phyloP scores from a whole-genome alignment of 495 filamentous ascomycete genomes.

The Podospora conica region DNA sequence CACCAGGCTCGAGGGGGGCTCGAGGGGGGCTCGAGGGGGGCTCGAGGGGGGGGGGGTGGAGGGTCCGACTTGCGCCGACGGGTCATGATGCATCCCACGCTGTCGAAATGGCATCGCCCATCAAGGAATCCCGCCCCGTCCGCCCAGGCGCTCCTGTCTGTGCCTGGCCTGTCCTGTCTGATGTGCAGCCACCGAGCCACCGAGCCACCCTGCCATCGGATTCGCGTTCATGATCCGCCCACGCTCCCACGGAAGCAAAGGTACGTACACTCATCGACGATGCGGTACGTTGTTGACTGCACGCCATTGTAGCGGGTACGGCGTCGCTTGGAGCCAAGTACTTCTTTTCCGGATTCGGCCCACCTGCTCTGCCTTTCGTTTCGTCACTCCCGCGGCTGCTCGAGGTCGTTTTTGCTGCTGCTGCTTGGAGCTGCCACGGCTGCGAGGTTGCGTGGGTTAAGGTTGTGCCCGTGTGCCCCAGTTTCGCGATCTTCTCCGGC shows the following conservation, averaged over 20 bases:
- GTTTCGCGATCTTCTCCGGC: slow-evolving; percentile 13
- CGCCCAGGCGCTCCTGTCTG: not conserved
- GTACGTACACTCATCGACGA: slow-evolving; percentile 1
- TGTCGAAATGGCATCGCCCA: not conserved
- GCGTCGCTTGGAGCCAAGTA: slow-evolving; percentile 10
- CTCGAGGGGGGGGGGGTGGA: not conserved
- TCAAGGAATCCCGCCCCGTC: not conserved
- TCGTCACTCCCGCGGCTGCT: slow-evolving; percentile 20
- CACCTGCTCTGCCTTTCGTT: slow-evolving; percentile 12
- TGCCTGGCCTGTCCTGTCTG: slow-evolving; percentile 9
- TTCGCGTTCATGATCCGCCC: not conserved
- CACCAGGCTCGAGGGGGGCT: not conserved
- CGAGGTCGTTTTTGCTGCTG: not conserved
- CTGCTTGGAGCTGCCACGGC: not conserved
- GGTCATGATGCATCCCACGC: slow-evolving; percentile 15
- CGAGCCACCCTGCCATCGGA: not conserved
- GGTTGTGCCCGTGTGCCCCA: slow-evolving; percentile 20
- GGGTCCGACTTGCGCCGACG: slow-evolving; percentile 15
- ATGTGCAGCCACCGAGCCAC: slow-evolving; percentile 7
- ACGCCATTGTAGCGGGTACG: slow-evolving; percentile 12
- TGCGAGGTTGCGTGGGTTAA: not conserved
- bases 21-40: too few relatives aligned
- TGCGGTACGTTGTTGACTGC: not conserved
- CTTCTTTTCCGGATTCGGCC: slow-evolving; percentile 21
- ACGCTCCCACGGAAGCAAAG: not conserved